phyloP scores from a whole-genome alignment of 2,329 filamentous ascomycete genomes.

The Verticillium albo-atrum region DNA sequence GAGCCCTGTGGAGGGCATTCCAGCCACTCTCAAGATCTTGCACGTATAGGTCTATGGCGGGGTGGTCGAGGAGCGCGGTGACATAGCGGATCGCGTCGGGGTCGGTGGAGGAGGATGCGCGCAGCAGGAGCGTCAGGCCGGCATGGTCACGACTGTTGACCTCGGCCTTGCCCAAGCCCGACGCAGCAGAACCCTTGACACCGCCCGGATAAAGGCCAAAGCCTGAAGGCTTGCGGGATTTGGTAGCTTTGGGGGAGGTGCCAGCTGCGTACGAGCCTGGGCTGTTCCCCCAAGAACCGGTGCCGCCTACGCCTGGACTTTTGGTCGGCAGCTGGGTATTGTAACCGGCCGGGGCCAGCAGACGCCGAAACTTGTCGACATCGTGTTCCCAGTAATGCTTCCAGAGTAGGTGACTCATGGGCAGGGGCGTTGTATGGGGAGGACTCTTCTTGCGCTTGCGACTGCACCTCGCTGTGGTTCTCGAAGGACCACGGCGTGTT shows the following conservation, averaged over 20 bases:
- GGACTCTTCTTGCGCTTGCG: slow-evolving; percentile 46
- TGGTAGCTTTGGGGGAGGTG: slow-evolving; percentile 47
- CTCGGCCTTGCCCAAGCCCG: slow-evolving; percentile 52
- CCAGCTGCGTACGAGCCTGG: slow-evolving; percentile 13
- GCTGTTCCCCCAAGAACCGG: not conserved
- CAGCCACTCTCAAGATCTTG: slow-evolving; percentile 92
- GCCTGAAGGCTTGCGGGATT: slow-evolving; percentile 50
- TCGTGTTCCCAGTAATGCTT: slow-evolving; percentile 96
- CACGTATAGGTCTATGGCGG: slow-evolving; percentile 76
- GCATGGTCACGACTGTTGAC: slow-evolving; percentile 80
- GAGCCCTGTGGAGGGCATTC: slow-evolving; percentile 87
- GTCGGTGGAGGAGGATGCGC: slow-evolving; percentile 72
- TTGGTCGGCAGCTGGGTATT: slow-evolving; percentile 48
- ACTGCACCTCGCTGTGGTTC: slow-evolving; percentile 84
- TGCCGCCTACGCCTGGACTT: slow-evolving; percentile 40
- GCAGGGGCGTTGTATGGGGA: slow-evolving; percentile 30
- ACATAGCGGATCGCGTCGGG: slow-evolving; percentile 70
- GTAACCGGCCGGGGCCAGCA: slow-evolving; percentile 69
- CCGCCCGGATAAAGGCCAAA: slow-evolving; percentile 37
- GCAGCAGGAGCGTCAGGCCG: slow-evolving; percentile 79
- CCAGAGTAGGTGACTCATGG: slow-evolving; percentile 97
- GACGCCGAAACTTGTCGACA: slow-evolving; percentile 88
- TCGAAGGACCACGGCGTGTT: slow-evolving; percentile 82
- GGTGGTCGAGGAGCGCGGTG: slow-evolving; percentile 73
- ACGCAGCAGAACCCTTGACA: slow-evolving; percentile 37